These are phyloP conservation scores for Annulohypoxylon nitens DNA, from an alignment of 495 filamentous ascomycete species.

Conservation along the genomic window DNA sequence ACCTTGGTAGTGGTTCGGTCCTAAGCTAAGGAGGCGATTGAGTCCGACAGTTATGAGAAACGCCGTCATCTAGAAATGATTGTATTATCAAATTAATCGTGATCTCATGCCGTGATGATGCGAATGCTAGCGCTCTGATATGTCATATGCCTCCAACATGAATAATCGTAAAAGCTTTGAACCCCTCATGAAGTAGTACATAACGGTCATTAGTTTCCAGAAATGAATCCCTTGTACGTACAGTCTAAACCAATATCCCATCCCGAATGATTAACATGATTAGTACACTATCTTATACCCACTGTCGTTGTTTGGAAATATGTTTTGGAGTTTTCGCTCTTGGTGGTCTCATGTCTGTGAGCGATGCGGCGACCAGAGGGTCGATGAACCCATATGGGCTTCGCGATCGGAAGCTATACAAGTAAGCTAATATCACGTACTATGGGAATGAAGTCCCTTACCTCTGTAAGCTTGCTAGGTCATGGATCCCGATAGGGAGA, in stretches of 20 bases:
- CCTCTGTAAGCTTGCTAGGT: constrained; percentile 41
- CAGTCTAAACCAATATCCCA: constrained; percentile 14
- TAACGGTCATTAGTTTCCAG: constrained; percentile 5
- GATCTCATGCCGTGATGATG: not conserved
- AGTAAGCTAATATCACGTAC: constrained; percentile 13
- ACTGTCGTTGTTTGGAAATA: constrained; percentile 25
- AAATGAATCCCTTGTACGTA: constrained; percentile 15
- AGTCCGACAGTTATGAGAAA: not conserved
- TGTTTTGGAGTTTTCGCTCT: constrained; percentile 32
- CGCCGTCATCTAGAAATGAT: not conserved
- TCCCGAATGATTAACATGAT: not conserved
- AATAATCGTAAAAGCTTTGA: constrained; percentile 1
- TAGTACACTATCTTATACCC: constrained; percentile 30
- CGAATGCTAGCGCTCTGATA: not conserved
- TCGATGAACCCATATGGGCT: constrained; percentile 36
- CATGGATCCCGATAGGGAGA: constrained; percentile 25
- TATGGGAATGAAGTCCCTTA: constrained; percentile 20
- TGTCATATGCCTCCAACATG: not conserved
- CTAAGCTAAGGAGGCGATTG: not conserved
- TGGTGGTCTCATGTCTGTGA: constrained; percentile 21
- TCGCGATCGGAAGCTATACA: constrained; percentile 38
- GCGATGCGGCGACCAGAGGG: constrained; percentile 34
- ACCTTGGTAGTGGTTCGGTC: constrained; percentile 49
- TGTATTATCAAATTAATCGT: not conserved
- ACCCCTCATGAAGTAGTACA: constrained; percentile 10